phyloP scores from a whole-genome alignment of 805 yeast species.

The Ogataea thermomethanolica region DNA sequence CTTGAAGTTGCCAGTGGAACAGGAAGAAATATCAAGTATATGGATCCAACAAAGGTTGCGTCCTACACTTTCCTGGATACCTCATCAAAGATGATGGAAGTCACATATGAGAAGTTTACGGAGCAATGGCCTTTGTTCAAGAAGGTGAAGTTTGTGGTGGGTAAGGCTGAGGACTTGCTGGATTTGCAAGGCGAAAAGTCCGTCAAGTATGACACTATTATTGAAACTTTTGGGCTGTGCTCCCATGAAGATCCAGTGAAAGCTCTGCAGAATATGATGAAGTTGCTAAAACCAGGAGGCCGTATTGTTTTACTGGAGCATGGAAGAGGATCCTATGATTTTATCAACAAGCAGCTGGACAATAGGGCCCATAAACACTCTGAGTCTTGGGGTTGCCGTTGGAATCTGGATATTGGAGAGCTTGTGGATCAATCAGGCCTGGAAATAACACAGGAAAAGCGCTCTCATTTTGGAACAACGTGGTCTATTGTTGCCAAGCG shows the following conservation, averaged over 20 bases:
- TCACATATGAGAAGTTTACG: slow-evolving; percentile 70
- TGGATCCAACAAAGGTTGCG: slow-evolving; percentile 54
- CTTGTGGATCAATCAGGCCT: slow-evolving; percentile 79
- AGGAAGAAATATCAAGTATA: slow-evolving; percentile 82
- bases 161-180: slow-evolving; percentile 79
- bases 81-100: slow-evolving; percentile 79
- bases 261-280: slow-evolving; percentile 71
- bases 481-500: slow-evolving; percentile 78
- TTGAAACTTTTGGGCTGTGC: slow-evolving; percentile 93
- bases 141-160: slow-evolving; percentile 84
- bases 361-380: slow-evolving; percentile 78
- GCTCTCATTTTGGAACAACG: slow-evolving; percentile 90
- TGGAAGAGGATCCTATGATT: slow-evolving; percentile 80
- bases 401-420: slow-evolving; percentile 94
- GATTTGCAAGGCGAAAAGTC: slow-evolving; percentile 36
- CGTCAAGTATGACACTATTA: slow-evolving; percentile 81
- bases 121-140: slow-evolving; percentile 60
- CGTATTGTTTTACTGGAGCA: slow-evolving; percentile 85
- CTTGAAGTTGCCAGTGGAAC: slow-evolving; percentile 95
- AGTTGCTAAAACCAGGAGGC: slow-evolving; percentile 83
- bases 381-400: slow-evolving; percentile 93
- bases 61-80: slow-evolving; percentile 87
- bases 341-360: slow-evolving; percentile 77
- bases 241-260: slow-evolving; percentile 91
- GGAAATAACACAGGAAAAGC: slow-evolving; percentile 72